phyloP scores from a whole-genome alignment of 2,329 filamentous ascomycete genomes.

The Fusarium sp. region DNA sequence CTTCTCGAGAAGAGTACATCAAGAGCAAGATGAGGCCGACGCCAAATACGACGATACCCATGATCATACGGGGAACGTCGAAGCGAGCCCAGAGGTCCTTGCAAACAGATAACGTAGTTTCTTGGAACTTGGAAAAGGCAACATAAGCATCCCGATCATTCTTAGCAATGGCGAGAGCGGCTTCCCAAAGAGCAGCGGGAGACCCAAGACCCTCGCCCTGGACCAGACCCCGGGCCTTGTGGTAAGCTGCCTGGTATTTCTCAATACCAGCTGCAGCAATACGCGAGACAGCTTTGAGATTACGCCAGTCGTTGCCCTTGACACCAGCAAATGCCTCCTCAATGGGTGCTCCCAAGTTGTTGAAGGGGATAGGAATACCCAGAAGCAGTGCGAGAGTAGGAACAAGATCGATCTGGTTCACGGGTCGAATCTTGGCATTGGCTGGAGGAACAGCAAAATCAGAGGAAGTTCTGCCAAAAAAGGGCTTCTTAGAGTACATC shows the following conservation, averaged over 20 bases:
- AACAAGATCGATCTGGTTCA: conserved; percentile 93
- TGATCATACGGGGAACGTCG: conserved; percentile 85
- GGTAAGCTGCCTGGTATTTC: conserved; percentile 89
- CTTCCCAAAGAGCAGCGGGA: conserved; percentile 60
- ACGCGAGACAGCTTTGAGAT: conserved; percentile 81
- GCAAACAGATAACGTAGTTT: conserved; percentile 81
- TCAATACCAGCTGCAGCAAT: conserved; percentile 87
- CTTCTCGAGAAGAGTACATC: conserved; percentile 75
- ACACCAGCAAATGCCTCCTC: conserved; percentile 89
- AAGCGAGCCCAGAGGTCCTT: conserved; percentile 92
- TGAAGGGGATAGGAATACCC: conserved; percentile 94
- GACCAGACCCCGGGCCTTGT: conserved; percentile 76
- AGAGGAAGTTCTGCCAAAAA: conserved; percentile 82
- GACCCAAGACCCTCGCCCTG: conserved; percentile 64
- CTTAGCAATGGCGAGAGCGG: conserved; percentile 60
- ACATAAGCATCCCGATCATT: conserved; percentile 60
- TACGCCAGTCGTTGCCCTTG: conserved; percentile 78
- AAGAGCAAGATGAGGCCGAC: conserved; percentile 76
- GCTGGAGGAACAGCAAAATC: conserved; percentile 69
- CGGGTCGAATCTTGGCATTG: conserved; percentile 82
- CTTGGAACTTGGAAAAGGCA: conserved; percentile 80
- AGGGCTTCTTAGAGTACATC: conserved; percentile 94
- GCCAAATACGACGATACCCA: conserved; percentile 79
- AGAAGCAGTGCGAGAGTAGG: conserved; percentile 90
- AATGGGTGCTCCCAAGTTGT: conserved; percentile 92